Evolutionary conservation across 176 grass and related monocot species (phyloP), one percentile per base, ranked within the genome.

Genomic region (Phyllostachys edulis): DNA sequence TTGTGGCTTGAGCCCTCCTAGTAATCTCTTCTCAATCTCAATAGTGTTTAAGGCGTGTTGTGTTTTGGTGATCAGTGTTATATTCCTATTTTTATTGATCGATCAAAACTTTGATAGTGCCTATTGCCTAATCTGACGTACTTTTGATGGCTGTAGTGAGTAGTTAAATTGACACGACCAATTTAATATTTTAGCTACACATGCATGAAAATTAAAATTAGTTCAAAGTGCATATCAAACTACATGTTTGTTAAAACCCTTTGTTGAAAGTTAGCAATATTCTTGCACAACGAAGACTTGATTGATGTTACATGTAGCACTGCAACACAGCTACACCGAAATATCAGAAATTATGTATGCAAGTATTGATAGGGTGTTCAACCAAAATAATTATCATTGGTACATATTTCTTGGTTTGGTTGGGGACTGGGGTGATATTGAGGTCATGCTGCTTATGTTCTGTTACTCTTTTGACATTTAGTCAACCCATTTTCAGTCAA

Each of bases 1-100:
- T 78, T 27, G 89, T 84, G 38, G 39, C 82, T 85, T 34, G 18
- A 9, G 8, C 50, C 62, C 5, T 66, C 17, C 65, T 69, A n/a
- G 16, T 21, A 21, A 42, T 77, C 45, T 61, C 47, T 78, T 39
- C 69, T 60, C 66, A 44, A 66, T 40, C 3, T 45, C 66, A 9
- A 56, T 73, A 44, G 26, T 71, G 66, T 23, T 78, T 69, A 5
- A 5, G 6, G 0, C 27, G 44, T 23, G 11, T 0, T 56, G 55
- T 32, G 13, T 50, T 50, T 51, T 74, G 41, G 1, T 0, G 21
- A 52, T 61, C 15, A 13, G 14, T 75, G 29, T 65, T 67, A 36
- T 18, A 34, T 36, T 61, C 57, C 26, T 47, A 40, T 40, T 32
- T 23, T 44, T 23, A 69, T 57, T 46, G 64, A 85, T 78, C 13